A percentile compares a stretch with the other conserved stretches of the same genome.
These are phyloP conservation scores for Ogataea allantospora DNA, from an alignment of 805 yeast species.

Conservation along the genomic window DNA sequence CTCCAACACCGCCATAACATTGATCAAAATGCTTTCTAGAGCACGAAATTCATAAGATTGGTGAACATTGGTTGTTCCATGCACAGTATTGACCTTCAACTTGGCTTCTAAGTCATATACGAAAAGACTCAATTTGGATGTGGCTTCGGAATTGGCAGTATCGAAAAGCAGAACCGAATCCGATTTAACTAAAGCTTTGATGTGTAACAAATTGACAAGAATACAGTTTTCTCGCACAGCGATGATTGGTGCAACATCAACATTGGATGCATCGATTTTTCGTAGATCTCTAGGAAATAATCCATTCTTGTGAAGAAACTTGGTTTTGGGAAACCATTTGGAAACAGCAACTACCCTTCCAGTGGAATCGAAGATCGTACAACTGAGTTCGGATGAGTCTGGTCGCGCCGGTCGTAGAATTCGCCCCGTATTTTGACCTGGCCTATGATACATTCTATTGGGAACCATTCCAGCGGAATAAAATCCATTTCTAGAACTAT, in stretches of 20 bases:
- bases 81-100: constrained; percentile 41
- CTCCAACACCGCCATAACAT: constrained; percentile 77
- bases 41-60: constrained; percentile 79
- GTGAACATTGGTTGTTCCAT: constrained; percentile 32
- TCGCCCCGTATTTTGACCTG: constrained; percentile 12
- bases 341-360: constrained; percentile 74
- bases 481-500: too few species aligned
- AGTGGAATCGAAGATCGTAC: constrained; percentile 71
- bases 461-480: too few species aligned
- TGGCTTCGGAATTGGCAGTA: constrained; percentile 59
- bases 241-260: constrained; percentile 86
- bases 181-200: constrained; percentile 82
- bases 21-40: constrained; percentile 75
- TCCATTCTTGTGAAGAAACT: constrained; percentile 65
- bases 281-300: constrained; percentile 84
- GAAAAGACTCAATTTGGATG: constrained; percentile 68
- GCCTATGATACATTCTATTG: background rate
- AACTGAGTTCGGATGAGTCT: constrained; percentile 56
- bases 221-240: constrained; percentile 77
- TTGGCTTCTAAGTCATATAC: constrained; percentile 83
- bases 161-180: constrained; percentile 85
- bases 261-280: constrained; percentile 70
- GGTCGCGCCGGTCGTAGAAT: constrained; percentile 45
- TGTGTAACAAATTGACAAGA: constrained; percentile 78
- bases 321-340: constrained; percentile 68